Evolutionary conservation across 768 basidiomycete species (phyloP).

Genomic region (Jaapia argillacea): DNA sequence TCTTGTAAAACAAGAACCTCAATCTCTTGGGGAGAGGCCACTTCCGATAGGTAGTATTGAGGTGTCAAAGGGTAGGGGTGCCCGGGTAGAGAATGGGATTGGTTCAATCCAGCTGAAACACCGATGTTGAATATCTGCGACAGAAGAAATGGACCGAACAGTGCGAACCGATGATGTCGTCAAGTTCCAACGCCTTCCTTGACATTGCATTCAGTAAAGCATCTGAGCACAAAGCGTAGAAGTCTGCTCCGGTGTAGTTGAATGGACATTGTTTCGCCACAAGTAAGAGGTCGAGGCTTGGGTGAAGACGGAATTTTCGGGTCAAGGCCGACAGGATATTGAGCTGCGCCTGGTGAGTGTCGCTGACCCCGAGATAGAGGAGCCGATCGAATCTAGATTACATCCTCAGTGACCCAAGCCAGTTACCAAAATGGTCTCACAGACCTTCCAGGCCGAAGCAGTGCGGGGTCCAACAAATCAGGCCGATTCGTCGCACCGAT

Average conservation of each 20-base stretch:
- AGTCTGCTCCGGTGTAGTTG: conserved; percentile 96
- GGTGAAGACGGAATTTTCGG: conserved; percentile 79
- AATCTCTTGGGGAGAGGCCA: conserved; percentile 61
- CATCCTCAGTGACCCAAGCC: neutral
- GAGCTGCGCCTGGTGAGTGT: conserved; percentile 75
- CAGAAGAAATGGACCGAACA: conserved; percentile 1
- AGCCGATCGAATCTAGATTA: conserved; percentile 82
- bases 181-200: conserved; percentile 71
- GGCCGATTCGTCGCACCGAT: conserved; percentile 95
- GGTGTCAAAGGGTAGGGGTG: conserved; percentile 70
- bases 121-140: neutral
- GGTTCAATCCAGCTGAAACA: conserved; percentile 30
- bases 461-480: conserved; percentile 81
- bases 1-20: conserved; percentile 61
- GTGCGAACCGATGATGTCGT: conserved; percentile 56
- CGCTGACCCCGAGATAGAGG: conserved; percentile 91
- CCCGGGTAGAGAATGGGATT: conserved; percentile 24
- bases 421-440: conserved; percentile 10
- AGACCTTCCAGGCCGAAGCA: conserved; percentile 81
- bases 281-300: conserved; percentile 45
- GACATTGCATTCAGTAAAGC: conserved; percentile 95
- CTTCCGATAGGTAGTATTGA: conserved; percentile 83
- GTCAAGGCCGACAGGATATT: conserved; percentile 87
- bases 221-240: conserved; percentile 95
- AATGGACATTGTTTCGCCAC: conserved; percentile 77